Evolutionary conservation across 306 rosid species (phyloP).

Genomic region (Prunus mira): DNA sequence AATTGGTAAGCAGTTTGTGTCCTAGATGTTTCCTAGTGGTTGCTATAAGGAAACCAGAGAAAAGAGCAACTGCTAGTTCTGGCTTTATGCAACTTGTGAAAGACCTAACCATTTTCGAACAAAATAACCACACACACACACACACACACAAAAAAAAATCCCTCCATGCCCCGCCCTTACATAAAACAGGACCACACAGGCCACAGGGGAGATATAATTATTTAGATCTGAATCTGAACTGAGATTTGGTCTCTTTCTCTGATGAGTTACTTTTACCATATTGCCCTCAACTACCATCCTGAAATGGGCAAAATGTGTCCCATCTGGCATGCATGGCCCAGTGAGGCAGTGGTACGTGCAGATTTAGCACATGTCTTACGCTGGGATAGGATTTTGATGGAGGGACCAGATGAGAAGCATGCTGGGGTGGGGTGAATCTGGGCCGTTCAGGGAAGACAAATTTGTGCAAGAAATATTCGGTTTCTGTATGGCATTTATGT

Average conservation of each 20-base stretch:
- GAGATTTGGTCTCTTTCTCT: constrained; percentile 52
- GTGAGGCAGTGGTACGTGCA: background rate
- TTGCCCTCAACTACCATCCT: constrained; percentile 43
- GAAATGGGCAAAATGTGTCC: constrained; percentile 21
- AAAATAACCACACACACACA: constrained; percentile 31
- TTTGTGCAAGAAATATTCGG: constrained; percentile 31
- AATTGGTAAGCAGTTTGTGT: background rate
- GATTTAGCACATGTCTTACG: constrained; percentile 41
- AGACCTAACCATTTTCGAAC: constrained; percentile 38
- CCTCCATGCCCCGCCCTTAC: background rate
- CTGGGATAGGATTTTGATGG: constrained; percentile 28
- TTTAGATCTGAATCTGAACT: constrained; percentile 75
- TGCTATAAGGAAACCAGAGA: constrained; percentile 40
- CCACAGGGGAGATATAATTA: constrained; percentile 31
- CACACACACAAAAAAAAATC: background rate
- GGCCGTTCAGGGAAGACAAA: constrained; percentile 33
- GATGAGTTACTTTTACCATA: constrained; percentile 23
- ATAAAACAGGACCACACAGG: background rate
- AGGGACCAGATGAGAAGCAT: constrained; percentile 35
- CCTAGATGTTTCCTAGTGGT: constrained; percentile 31
- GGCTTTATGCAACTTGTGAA: constrained; percentile 63
- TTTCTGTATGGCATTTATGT: constrained; percentile 31
- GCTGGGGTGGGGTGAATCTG: constrained; percentile 26
- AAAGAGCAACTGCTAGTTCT: constrained; percentile 47
- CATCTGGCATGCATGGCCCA: constrained; percentile 12